Percentiles rank a stretch among this genome's conserved stretches.
Evolutionary conservation across 768 basidiomycete genomes (phyloP).

Genomic region (Suillus paluster): DNA sequence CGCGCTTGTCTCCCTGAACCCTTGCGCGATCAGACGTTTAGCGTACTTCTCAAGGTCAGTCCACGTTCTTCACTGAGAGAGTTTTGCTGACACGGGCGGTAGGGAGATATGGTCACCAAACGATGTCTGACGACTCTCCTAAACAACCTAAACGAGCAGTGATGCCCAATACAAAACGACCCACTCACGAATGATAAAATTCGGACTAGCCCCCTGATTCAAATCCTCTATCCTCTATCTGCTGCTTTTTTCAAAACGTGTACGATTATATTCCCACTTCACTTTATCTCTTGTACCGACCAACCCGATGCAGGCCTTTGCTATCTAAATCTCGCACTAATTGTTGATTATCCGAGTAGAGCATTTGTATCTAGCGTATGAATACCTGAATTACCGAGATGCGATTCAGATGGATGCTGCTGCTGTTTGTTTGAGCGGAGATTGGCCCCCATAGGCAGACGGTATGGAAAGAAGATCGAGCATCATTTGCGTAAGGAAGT

Average conservation of each 20-base stretch:
- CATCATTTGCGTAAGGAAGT: too few species aligned
- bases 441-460: too few species aligned
- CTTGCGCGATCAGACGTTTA: constrained; percentile 92
- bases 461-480: too few species aligned
- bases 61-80: background rate
- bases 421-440: too few species aligned
- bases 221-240: too few species aligned
- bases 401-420: background rate
- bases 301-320: constrained; percentile 19
- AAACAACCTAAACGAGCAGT: constrained; percentile 83
- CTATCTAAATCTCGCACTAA: constrained; percentile 37
- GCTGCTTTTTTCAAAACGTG: background rate
- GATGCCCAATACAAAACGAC: constrained; percentile 10
- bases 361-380: constrained; percentile 31
- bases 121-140: constrained; percentile 89
- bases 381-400: constrained; percentile 19
- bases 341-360: constrained; percentile 36
- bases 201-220: background rate
- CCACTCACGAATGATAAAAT: constrained; percentile 6
- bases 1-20: constrained; percentile 96
- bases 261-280: constrained; percentile 34
- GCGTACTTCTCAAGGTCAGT: constrained; percentile 82
- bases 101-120: constrained; percentile 99
- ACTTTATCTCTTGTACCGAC: constrained; percentile 30
- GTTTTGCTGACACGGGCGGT: constrained; percentile 18